Evolutionary conservation across 2,329 filamentous ascomycete species (phyloP).

Genomic region (Epichloe gansuensis): DNA sequence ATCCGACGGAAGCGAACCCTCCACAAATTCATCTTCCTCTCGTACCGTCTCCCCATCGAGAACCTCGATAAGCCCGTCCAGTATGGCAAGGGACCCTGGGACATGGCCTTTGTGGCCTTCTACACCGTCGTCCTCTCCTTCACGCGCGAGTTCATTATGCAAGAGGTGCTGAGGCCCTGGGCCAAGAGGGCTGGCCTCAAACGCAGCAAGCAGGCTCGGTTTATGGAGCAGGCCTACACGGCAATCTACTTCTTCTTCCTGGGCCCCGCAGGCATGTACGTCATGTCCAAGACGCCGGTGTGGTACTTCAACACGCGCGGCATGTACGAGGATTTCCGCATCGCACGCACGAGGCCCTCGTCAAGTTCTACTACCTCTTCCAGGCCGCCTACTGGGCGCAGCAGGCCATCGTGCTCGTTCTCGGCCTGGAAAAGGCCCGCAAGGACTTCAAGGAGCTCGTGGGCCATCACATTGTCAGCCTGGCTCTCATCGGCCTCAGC

Average conservation of each 20-base stretch:
- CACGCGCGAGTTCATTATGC: constrained; percentile 93
- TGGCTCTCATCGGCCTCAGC: constrained; percentile 71
- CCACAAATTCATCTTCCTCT: constrained; percentile 76
- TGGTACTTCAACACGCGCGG: constrained; percentile 91
- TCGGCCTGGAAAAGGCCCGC: constrained; percentile 82
- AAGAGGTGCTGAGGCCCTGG: constrained; percentile 68
- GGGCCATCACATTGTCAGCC: constrained; percentile 79
- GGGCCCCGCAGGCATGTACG: constrained; percentile 73
- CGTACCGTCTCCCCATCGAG: constrained; percentile 56
- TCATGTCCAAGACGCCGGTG: constrained; percentile 82
- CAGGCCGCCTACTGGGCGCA: constrained; percentile 94
- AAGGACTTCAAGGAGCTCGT: constrained; percentile 95
- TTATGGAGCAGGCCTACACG: constrained; percentile 95
- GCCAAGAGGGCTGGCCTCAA: constrained; percentile 60
- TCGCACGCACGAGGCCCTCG: constrained; percentile 60
- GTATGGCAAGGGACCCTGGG: constrained; percentile 82
- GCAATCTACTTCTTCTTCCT: constrained; percentile 79
- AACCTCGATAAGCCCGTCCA: constrained; percentile 39
- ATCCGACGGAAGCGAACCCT: constrained; percentile 71
- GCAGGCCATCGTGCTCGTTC: constrained; percentile 75
- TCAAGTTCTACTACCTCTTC: constrained; percentile 95
- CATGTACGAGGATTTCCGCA: constrained; percentile 91
- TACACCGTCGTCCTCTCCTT: constrained; percentile 86
- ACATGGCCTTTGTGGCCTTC: constrained; percentile 78
- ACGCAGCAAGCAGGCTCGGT: constrained; percentile 71